Conservation (phyloP, 306 rosid genomes). For the Sesbania bispinosa region DNA sequence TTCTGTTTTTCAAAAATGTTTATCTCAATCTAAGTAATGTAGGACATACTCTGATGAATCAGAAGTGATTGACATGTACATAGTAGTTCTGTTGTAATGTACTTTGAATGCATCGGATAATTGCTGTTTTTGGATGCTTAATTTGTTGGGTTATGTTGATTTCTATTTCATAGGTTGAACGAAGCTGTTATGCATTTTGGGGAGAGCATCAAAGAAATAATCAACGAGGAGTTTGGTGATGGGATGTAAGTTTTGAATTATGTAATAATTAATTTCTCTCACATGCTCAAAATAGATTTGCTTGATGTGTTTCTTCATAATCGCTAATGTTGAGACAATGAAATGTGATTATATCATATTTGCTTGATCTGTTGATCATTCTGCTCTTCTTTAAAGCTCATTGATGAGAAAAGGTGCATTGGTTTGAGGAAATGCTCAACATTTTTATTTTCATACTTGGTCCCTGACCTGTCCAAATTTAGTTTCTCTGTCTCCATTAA, state of each 20-base stretch:
- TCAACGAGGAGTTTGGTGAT: slow-evolving; percentile 97
- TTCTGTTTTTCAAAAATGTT: too few relatives aligned
- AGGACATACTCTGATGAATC: neutral
- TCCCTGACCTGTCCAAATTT: too few relatives aligned
- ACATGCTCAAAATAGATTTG: neutral
- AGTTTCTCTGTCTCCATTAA: too few relatives aligned
- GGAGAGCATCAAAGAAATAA: slow-evolving; percentile 92
- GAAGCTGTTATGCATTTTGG: slow-evolving; percentile 98
- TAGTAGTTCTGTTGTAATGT: neutral
- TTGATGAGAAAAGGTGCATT: neutral
- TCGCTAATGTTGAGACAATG: neutral
- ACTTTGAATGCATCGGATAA: neutral
- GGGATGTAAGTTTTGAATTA: slow-evolving; percentile 73
- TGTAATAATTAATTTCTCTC: neutral
- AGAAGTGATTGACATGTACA: neutral
- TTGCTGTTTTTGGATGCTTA: neutral
- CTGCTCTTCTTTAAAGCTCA: neutral
- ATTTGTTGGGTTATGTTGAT: slow-evolving; percentile 17
- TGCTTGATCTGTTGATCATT: too few relatives aligned
- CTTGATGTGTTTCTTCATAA: neutral
- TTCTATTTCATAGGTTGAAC: slow-evolving; percentile 59
- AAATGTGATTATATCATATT: neutral
- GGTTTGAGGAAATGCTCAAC: neutral
- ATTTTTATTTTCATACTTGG: too few relatives aligned
- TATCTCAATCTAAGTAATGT: neutral